A percentile compares a stretch with the other conserved stretches of the same genome.
These are phyloP conservation scores for Cornus kousa DNA, from an alignment of 148 eudicot genomes.

Conservation along the genomic window DNA sequence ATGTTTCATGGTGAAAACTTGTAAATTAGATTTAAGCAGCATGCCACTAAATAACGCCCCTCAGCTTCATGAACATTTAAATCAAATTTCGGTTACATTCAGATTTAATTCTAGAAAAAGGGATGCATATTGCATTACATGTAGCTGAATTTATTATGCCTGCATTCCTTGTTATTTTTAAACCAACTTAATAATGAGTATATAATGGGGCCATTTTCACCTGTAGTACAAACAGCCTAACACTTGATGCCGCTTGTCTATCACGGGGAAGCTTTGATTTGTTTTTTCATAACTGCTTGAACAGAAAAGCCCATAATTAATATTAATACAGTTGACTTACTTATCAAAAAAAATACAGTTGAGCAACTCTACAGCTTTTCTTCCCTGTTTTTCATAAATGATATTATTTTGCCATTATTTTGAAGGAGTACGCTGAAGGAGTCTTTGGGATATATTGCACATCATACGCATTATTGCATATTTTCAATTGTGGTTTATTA, in stretches of 20 bases:
- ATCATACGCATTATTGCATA: background rate
- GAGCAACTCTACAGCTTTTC: background rate
- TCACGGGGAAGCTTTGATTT: background rate
- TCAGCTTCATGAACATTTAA: background rate
- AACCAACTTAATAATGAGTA: background rate
- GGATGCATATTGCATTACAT: too few relatives aligned
- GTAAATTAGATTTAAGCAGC: background rate
- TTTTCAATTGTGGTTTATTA: background rate
- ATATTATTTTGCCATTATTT: background rate
- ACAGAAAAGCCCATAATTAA: background rate
- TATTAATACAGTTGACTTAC: background rate
- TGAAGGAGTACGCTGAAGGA: too few relatives aligned
- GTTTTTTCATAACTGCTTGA: background rate
- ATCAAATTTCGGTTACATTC: background rate
- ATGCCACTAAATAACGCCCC: background rate
- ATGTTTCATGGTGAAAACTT: background rate
- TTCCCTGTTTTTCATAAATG: background rate
- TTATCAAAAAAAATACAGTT: background rate
- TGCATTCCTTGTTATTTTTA: background rate
- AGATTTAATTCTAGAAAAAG: background rate
- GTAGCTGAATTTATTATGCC: background rate
- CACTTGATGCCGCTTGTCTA: background rate
- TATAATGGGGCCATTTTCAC: too few relatives aligned
- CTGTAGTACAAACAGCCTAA: too few relatives aligned
- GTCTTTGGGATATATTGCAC: too few relatives aligned